A percentile compares a stretch with the other conserved stretches of the same genome.
phyloP scores from a whole-genome alignment of 768 basidiomycete species.

The Russula abietina region DNA sequence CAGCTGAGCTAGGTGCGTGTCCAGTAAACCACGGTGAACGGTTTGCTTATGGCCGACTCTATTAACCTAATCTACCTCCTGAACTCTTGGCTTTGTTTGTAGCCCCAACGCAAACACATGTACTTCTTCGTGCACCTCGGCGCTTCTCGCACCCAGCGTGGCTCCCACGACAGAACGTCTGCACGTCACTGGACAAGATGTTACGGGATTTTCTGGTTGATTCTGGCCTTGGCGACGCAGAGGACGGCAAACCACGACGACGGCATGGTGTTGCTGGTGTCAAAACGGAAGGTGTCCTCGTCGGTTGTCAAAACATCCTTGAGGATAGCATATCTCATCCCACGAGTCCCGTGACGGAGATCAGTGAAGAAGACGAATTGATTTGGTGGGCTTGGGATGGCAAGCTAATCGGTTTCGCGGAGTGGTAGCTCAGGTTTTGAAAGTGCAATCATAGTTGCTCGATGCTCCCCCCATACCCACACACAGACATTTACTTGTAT shows the following conservation, averaged over 20 bases:
- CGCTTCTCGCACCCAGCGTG: slow-evolving; percentile 44
- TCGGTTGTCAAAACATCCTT: slow-evolving; percentile 28
- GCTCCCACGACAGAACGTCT: slow-evolving; percentile 42
- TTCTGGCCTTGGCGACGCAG: slow-evolving; percentile 21
- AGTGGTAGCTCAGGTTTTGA: slow-evolving; percentile 33
- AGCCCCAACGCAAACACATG: slow-evolving; percentile 46
- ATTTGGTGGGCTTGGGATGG: slow-evolving; percentile 53
- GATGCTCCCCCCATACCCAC: background rate
- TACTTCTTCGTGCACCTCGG: slow-evolving; percentile 43
- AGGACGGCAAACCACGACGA: slow-evolving; percentile 25
- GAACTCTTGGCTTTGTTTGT: background rate
- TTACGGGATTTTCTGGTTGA: slow-evolving; percentile 35
- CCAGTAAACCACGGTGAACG: background rate
- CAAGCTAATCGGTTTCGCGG: slow-evolving; percentile 42
- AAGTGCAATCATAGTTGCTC: background rate
- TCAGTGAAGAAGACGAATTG: slow-evolving; percentile 40
- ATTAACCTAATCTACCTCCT: background rate
- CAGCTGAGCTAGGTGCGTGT: slow-evolving; percentile 37
- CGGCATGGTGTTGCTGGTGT: slow-evolving; percentile 18
- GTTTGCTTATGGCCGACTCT: too few relatives aligned
- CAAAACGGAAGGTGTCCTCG: slow-evolving; percentile 40
- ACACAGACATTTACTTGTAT: slow-evolving; percentile 1
- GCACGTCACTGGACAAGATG: slow-evolving; percentile 34
- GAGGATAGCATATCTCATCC: slow-evolving; percentile 5
- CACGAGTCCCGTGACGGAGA: background rate